A percentile compares a stretch with the other conserved stretches of the same genome.
Conservation (phyloP, 2,329 filamentous ascomycete genomes). For the Alternaria gaisen region DNA sequence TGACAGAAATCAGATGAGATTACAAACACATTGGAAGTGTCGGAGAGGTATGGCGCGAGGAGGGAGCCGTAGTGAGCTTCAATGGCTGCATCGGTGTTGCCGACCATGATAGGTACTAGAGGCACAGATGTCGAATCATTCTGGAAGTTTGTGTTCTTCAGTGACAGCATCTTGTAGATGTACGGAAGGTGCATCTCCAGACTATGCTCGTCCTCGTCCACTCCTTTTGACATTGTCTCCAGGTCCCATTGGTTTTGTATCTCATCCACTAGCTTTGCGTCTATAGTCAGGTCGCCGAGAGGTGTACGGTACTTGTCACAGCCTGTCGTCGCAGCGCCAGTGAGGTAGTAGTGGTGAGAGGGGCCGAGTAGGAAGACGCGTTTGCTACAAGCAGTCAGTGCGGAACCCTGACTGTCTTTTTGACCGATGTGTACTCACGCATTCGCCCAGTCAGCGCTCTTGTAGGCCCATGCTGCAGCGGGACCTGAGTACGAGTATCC, state of each 20-base stretch:
- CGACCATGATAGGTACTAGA: conserved; percentile 86
- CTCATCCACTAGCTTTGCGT: conserved; percentile 64
- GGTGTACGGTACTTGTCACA: conserved; percentile 78
- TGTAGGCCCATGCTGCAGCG: conserved; percentile 95
- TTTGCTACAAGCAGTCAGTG: conserved; percentile 62
- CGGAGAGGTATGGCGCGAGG: conserved; percentile 79
- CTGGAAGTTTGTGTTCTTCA: conserved; percentile 43
- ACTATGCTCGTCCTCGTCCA: conserved; percentile 87
- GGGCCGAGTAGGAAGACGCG: conserved; percentile 92
- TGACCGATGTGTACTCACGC: conserved; percentile 61
- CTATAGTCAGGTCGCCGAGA: conserved; percentile 73
- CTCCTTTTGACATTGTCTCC: conserved; percentile 65
- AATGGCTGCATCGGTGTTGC: conserved; percentile 70
- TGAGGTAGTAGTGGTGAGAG: conserved; percentile 85
- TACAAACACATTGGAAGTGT: conserved; percentile 81
- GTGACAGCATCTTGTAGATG: conserved; percentile 78
- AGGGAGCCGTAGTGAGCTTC: conserved; percentile 75
- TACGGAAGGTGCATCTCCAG: conserved; percentile 97
- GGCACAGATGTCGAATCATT: conserved; percentile 68
- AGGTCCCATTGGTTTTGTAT: conserved; percentile 42
- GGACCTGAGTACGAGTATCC: conserved; percentile 92
- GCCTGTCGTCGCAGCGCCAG: conserved; percentile 77
- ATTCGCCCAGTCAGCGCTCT: conserved; percentile 80
- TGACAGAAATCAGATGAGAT: conserved; percentile 97
- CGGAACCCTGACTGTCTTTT: not conserved